Percentiles rank a stretch among this genome's conserved stretches.
phyloP scores from a whole-genome alignment of 176 grass and related monocot species.

The Otatea glauca region DNA sequence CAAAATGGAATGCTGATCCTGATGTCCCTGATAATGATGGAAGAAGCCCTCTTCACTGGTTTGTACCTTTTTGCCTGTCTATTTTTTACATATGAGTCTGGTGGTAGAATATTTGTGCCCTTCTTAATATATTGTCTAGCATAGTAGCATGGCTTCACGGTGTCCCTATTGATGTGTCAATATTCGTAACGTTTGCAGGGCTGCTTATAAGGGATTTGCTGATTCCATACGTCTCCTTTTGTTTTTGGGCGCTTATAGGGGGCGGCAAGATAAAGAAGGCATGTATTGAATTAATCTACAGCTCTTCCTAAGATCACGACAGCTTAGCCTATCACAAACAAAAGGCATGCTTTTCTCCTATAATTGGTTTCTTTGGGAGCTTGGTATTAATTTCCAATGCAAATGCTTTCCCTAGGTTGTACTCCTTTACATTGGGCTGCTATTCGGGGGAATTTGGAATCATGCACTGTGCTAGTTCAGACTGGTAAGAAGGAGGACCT shows the following conservation, averaged over 20 bases:
- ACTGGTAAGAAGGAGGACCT: conserved; percentile 97
- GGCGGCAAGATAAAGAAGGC: conserved; percentile 95
- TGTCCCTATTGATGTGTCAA: conserved; percentile 32
- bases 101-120: not conserved
- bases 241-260: conserved; percentile 93
- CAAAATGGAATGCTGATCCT: conserved; percentile 98
- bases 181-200: conserved; percentile 61
- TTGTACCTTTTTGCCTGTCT: conserved; percentile 21
- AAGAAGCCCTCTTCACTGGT: conserved; percentile 97
- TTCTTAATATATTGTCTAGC: conserved; percentile 31
- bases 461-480: conserved; percentile 94
- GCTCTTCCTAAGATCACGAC: conserved; percentile 9
- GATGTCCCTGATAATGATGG: conserved; percentile 97
- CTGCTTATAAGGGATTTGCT: conserved; percentile 95
- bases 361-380: conserved; percentile 1
- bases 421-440: conserved; percentile 99
- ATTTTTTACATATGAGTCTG: conserved; percentile 14
- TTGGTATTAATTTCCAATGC: conserved; percentile 39
- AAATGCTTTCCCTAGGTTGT: conserved; percentile 70
- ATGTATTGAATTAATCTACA: conserved; percentile 33
- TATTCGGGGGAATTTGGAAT: conserved; percentile 91
- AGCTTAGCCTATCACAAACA: conserved; percentile 42
- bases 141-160: not conserved
- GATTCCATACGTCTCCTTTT: conserved; percentile 97
- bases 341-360: not conserved